Conservation (phyloP, 1,139 yeast species). For the Pichia sp. region DNA sequence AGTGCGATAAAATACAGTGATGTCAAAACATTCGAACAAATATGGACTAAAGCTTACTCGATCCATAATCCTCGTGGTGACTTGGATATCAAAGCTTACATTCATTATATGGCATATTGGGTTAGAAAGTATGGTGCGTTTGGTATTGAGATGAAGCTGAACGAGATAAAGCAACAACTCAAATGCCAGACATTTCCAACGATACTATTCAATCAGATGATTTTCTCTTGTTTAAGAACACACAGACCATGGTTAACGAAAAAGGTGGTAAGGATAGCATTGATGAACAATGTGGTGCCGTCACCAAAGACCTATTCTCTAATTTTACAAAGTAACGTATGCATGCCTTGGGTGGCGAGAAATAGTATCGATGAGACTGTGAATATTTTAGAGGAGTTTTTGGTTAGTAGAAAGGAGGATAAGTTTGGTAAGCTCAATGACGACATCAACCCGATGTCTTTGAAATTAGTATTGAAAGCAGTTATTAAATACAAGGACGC, state of each 20-base stretch:
- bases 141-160: slow-evolving; percentile 17
- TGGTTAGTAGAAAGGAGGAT: slow-evolving; percentile 20
- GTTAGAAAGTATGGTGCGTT: slow-evolving; percentile 19
- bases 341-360: slow-evolving; percentile 16
- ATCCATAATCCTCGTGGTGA: slow-evolving; percentile 11
- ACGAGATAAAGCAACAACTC: slow-evolving; percentile 15
- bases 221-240: slow-evolving; percentile 38
- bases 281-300: slow-evolving; percentile 34
- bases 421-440: slow-evolving; percentile 29
- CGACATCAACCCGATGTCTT: slow-evolving; percentile 26
- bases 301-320: slow-evolving; percentile 40
- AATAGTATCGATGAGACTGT: slow-evolving; percentile 32
- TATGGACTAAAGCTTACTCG: slow-evolving; percentile 23
- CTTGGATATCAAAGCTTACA: slow-evolving; percentile 19
- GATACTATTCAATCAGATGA: slow-evolving; percentile 40
- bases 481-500: slow-evolving; percentile 21
- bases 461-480: slow-evolving; percentile 22
- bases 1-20: slow-evolving; percentile 21
- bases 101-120: slow-evolving; percentile 22
- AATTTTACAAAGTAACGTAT: slow-evolving; percentile 24
- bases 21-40: slow-evolving; percentile 16
- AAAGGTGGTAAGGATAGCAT: slow-evolving; percentile 39
- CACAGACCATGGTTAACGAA: slow-evolving; percentile 41
- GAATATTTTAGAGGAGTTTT: slow-evolving; percentile 25
- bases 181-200: slow-evolving; percentile 27